A percentile compares a stretch with the other conserved stretches of the same genome.
These are phyloP conservation scores for Escallonia rubra DNA, from an alignment of 129 eudicot species.

Conservation along the genomic window DNA sequence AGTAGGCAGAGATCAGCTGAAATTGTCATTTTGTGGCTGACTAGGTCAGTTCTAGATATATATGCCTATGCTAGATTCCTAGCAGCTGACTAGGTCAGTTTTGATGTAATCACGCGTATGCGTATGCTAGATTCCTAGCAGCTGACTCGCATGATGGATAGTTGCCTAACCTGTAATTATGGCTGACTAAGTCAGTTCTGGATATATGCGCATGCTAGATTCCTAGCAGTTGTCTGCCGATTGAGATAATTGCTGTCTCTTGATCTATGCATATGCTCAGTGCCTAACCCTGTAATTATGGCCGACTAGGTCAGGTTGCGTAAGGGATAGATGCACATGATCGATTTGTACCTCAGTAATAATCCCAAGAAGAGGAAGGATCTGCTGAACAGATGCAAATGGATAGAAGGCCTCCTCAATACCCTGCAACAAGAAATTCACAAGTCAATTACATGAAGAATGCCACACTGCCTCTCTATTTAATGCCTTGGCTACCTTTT, in stretches of 20 bases:
- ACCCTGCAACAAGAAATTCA: constrained; percentile 34
- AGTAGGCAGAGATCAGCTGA: neutral
- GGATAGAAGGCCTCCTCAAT: constrained; percentile 32
- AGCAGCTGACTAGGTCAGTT: too few relatives aligned
- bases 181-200: too few relatives aligned
- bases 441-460: neutral
- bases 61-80: neutral
- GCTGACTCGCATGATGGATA: too few relatives aligned
- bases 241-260: too few relatives aligned
- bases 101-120: too few relatives aligned
- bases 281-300: neutral
- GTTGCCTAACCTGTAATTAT: too few relatives aligned
- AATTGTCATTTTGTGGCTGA: neutral
- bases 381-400: constrained; percentile 48
- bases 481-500: too few relatives aligned
- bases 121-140: too few relatives aligned
- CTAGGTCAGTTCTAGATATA: neutral
- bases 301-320: neutral
- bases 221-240: too few relatives aligned
- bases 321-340: neutral
- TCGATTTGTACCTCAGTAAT: constrained; percentile 63
- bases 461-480: too few relatives aligned
- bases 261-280: too few relatives aligned
- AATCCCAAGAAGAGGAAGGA: constrained; percentile 52
- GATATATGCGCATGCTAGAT: too few relatives aligned